A percentile compares a stretch with the other conserved stretches of the same genome.
Evolutionary conservation across 2,329 filamentous ascomycete species (phyloP).

Genomic region (Hypoxylon sp.): DNA sequence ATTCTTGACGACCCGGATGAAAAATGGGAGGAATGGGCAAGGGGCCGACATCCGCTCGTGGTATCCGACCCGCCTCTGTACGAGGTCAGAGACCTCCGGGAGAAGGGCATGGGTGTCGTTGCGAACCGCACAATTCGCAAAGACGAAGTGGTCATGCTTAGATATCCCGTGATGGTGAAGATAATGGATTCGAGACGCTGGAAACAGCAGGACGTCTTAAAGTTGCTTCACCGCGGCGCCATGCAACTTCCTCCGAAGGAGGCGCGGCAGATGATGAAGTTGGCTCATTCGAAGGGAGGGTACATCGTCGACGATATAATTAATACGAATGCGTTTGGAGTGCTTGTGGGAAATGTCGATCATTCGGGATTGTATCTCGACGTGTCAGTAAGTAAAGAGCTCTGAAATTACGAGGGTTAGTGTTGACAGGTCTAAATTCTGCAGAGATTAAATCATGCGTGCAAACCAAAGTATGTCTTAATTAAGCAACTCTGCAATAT

Average conservation of each 20-base stretch:
- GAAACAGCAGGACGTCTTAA: slow-evolving; percentile 45
- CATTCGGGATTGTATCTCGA: slow-evolving; percentile 55
- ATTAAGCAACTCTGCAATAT: neutral
- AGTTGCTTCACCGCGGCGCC: slow-evolving; percentile 50
- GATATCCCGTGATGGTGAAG: slow-evolving; percentile 51
- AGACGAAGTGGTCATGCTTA: slow-evolving; percentile 54
- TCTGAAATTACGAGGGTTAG: neutral
- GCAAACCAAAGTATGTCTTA: slow-evolving; percentile 55
- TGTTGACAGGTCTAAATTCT: slow-evolving; percentile 7
- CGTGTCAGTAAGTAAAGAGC: slow-evolving; percentile 51
- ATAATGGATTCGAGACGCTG: slow-evolving; percentile 48
- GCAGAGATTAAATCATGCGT: slow-evolving; percentile 58
- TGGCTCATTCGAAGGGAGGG: slow-evolving; percentile 53
- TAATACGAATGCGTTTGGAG: slow-evolving; percentile 56
- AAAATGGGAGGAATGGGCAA: slow-evolving; percentile 39
- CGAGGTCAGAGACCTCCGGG: slow-evolving; percentile 48
- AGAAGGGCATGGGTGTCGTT: slow-evolving; percentile 54
- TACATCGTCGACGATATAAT: slow-evolving; percentile 55
- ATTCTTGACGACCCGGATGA: slow-evolving; percentile 46
- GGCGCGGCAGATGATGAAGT: slow-evolving; percentile 46
- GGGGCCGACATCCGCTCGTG: slow-evolving; percentile 22
- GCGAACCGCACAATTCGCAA: slow-evolving; percentile 52
- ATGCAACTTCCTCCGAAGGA: slow-evolving; percentile 50
- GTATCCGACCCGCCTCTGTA: slow-evolving; percentile 46
- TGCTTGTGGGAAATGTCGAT: slow-evolving; percentile 43